Base-by-base conservation (phyloP, 164 flowering plant genomes). In the Kingdonia uniflora region DNA sequence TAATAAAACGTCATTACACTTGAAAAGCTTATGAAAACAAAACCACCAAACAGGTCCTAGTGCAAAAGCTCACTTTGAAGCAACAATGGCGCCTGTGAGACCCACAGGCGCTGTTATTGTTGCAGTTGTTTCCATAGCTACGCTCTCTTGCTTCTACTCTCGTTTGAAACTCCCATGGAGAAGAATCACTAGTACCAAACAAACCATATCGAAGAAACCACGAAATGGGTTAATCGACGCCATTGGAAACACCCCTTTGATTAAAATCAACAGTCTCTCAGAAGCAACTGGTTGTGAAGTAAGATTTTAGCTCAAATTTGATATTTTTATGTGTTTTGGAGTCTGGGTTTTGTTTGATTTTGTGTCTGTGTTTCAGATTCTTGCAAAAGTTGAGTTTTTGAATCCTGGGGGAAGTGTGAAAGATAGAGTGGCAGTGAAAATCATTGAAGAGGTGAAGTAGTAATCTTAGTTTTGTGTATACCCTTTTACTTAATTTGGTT, bases 321-420 rank as follows among this genome's bases (percentile, higher is more conserved):
- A 4, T 29, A 8, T 29, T 15, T 11, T 44, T 12, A 17, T 15
- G 17, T 44, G 5, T 49, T 12, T 6, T 51, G 10, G 47, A 13
- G 1, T 16, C 4, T 55, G n/a, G 12, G 17, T 8, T 40, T 56
- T 45, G 8, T 11, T 13, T 39, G 44, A 42, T 50, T 59, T 17
- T 37, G 41, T 54, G 37, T 24, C 55, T 68, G 23, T 33, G 14
- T 10, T 56, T 17, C 72, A 92, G 99, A 86, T 92, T 76, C 76
- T 88, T 24, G 99, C 79, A 0, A 94, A 94, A 67, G 87, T 86
- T 1, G 97, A 94, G 76, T 86, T 94, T 57, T 71, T 94, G 73
- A 94, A 94, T 63, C 99, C 99, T 4, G 99, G 97, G 57, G 99
- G 99, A 44, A 94, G 99, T 55, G 91, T 94, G 52, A 94, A 94